These are phyloP conservation scores for Elongisporangium senticosum DNA, from an alignment of 352 stramenopile genomes.

Conservation along the genomic window DNA sequence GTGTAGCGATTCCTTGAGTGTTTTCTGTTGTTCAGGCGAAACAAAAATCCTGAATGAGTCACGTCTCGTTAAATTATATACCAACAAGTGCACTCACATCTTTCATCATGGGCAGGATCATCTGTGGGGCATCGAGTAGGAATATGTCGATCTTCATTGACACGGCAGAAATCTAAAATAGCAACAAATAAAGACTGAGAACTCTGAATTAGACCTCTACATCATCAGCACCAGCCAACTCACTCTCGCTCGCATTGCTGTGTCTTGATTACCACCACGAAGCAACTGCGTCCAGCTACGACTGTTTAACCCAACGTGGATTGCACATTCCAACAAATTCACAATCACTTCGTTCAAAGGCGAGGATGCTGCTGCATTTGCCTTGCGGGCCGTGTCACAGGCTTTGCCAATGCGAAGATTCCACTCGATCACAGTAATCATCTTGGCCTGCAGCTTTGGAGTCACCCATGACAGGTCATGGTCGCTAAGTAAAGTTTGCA, in stretches of 20 bases:
- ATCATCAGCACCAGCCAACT: neutral
- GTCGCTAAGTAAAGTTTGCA: constrained; percentile 20
- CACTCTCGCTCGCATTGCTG: constrained; percentile 37
- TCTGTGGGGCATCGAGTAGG: constrained; percentile 41
- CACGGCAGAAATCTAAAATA: constrained; percentile 34
- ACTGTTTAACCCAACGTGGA: constrained; percentile 11
- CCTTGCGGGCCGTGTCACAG: constrained; percentile 18
- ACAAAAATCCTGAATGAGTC: neutral
- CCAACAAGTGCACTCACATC: neutral
- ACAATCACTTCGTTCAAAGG: neutral
- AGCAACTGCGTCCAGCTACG: constrained; percentile 34
- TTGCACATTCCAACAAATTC: constrained; percentile 12
- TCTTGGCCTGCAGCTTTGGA: constrained; percentile 31
- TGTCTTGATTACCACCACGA: constrained; percentile 35
- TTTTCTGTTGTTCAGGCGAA: constrained; percentile 16
- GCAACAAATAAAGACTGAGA: constrained; percentile 2
- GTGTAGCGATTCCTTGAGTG: constrained; percentile 15
- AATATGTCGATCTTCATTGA: constrained; percentile 67
- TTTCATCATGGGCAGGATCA: constrained; percentile 28
- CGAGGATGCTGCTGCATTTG: neutral
- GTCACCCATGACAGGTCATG: constrained; percentile 29
- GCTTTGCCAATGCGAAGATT: constrained; percentile 37
- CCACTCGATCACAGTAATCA: constrained; percentile 41
- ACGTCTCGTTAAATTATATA: neutral
- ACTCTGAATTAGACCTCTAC: neutral